These are phyloP conservation scores for Pseudofabraea citricarpa DNA, from an alignment of 2,329 filamentous ascomycete genomes.

Conservation along the genomic window DNA sequence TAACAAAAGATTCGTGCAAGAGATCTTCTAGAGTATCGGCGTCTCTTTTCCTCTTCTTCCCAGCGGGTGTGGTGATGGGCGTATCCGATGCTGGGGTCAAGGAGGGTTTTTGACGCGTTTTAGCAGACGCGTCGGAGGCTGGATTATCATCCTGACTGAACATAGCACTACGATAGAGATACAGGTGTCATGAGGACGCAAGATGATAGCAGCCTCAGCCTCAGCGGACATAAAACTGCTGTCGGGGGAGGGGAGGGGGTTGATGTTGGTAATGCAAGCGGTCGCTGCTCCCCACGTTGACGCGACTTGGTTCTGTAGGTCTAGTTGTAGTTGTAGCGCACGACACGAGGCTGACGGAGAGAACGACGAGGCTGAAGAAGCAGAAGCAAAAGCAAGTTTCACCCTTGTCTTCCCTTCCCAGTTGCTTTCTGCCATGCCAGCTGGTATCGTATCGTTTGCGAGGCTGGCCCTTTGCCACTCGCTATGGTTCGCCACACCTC, in stretches of 20 bases:
- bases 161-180: slow-evolving; percentile 27
- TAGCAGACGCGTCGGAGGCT: slow-evolving; percentile 22
- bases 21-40: slow-evolving; percentile 25
- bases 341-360: too few species aligned
- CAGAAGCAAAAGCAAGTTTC: too few species aligned
- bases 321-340: too few species aligned
- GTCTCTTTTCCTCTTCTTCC: slow-evolving; percentile 30
- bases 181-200: slow-evolving; percentile 22
- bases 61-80: slow-evolving; percentile 14
- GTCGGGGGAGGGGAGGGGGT: too few species aligned
- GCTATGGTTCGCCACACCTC: too few species aligned
- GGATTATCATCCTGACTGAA: slow-evolving; percentile 21
- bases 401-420: too few species aligned
- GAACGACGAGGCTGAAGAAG: too few species aligned
- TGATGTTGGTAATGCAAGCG: neutral
- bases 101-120: slow-evolving; percentile 22
- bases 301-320: too few species aligned
- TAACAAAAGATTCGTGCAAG: slow-evolving; percentile 27
- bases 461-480: too few species aligned
- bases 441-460: too few species aligned
- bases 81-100: slow-evolving; percentile 25
- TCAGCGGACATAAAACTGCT: neutral
- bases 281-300: too few species aligned
- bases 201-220: neutral
- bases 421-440: too few species aligned